These are phyloP conservation scores for Didymella pinodella DNA, from an alignment of 2,329 filamentous ascomycete species.

Conservation along the genomic window DNA sequence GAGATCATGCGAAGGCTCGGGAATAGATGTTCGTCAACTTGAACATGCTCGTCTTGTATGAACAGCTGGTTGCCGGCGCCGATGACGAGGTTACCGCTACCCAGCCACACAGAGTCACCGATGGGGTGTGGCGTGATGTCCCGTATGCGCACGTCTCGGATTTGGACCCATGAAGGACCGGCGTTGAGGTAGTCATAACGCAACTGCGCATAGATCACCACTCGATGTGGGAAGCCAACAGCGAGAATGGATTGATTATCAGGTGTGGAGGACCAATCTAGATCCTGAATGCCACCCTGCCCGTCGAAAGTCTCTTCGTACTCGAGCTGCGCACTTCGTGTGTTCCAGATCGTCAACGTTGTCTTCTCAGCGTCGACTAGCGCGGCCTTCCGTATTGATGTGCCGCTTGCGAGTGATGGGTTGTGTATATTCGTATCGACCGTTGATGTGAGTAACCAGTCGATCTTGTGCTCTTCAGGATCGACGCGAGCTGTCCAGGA, in stretches of 20 bases:
- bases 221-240: slow-evolving; percentile 88
- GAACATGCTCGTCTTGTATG: slow-evolving; percentile 79
- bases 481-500: slow-evolving; percentile 87
- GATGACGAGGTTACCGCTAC: slow-evolving; percentile 83
- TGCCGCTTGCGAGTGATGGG: slow-evolving; percentile 82
- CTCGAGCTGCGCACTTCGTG: slow-evolving; percentile 80
- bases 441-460: slow-evolving; percentile 83
- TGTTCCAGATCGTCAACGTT: slow-evolving; percentile 89
- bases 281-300: slow-evolving; percentile 79
- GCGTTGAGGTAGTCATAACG: slow-evolving; percentile 91
- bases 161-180: slow-evolving; percentile 86
- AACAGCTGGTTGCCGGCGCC: slow-evolving; percentile 92
- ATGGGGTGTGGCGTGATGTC: slow-evolving; percentile 88
- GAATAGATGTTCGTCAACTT: slow-evolving; percentile 67
- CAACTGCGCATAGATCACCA: slow-evolving; percentile 83
- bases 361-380: slow-evolving; percentile 78
- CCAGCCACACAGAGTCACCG: slow-evolving; percentile 90
- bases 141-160: slow-evolving; percentile 81
- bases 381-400: slow-evolving; percentile 85
- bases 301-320: slow-evolving; percentile 77
- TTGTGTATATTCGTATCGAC: slow-evolving; percentile 79
- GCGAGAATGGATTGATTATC: slow-evolving; percentile 88
- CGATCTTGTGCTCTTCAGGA: slow-evolving; percentile 64
- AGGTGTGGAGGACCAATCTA: slow-evolving; percentile 93
- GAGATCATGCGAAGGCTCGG: slow-evolving; percentile 62